Evolutionary conservation across 164 flowering plant species (phyloP).

Genomic region (Liriodendron chinense): DNA sequence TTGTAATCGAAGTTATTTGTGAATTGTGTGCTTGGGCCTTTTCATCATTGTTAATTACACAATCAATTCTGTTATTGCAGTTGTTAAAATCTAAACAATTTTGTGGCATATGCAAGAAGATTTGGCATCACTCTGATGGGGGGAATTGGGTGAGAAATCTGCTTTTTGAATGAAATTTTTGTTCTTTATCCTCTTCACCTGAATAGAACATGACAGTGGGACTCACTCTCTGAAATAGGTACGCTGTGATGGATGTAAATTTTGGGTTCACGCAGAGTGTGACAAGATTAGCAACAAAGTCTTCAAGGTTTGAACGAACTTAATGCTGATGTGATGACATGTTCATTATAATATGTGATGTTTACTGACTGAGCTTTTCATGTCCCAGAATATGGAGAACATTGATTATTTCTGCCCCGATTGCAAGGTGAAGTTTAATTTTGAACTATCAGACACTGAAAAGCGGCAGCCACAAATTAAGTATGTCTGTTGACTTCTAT

Average conservation of each 20-base stretch:
- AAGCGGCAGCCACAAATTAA: constrained; percentile 31
- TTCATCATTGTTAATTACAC: constrained; percentile 2
- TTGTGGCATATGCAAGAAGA: constrained; percentile 96
- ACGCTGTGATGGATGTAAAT: constrained; percentile 92
- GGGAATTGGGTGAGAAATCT: constrained; percentile 77
- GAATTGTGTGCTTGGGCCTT: background rate
- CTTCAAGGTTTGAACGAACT: constrained; percentile 59
- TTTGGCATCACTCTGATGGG: constrained; percentile 89
- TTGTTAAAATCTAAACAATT: constrained; percentile 71
- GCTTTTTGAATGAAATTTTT: background rate
- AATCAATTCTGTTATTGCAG: constrained; percentile 34
- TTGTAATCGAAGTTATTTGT: background rate
- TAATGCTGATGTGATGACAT: background rate
- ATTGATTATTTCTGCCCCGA: constrained; percentile 88
- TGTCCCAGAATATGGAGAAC: constrained; percentile 54
- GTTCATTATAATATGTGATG: background rate
- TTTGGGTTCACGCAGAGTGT: constrained; percentile 96
- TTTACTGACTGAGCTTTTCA: constrained; percentile 17
- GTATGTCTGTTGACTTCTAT: constrained; percentile 26
- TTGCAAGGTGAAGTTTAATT: constrained; percentile 82
- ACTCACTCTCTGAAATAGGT: constrained; percentile 39
- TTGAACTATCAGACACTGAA: constrained; percentile 59
- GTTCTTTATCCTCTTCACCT: background rate
- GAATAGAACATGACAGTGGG: background rate
- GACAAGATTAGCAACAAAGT: constrained; percentile 59